A percentile compares a stretch with the other conserved stretches of the same genome.
Evolutionary conservation across 257 asterid species (phyloP).

Genomic region (Solanum chmielewskii): DNA sequence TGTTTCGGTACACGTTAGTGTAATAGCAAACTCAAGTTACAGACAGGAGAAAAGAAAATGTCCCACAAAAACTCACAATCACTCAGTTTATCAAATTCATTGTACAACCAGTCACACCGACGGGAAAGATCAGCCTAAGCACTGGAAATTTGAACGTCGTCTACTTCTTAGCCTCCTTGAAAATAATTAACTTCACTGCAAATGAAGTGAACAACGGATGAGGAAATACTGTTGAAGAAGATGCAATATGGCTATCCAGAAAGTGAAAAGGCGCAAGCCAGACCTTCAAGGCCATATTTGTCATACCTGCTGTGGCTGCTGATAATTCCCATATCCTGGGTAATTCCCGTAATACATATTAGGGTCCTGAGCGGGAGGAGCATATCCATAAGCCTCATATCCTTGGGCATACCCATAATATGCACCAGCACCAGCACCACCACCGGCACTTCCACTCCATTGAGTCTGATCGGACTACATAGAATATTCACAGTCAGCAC

Average conservation of each 20-base stretch:
- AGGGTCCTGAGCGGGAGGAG: conserved; percentile 72
- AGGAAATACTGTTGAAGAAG: neutral
- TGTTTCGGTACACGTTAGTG: neutral
- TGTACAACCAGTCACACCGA: neutral
- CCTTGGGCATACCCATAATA: conserved; percentile 67
- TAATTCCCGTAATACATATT: conserved; percentile 70
- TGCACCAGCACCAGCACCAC: conserved; percentile 8
- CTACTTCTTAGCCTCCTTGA: neutral
- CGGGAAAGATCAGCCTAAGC: neutral
- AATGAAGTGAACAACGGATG: neutral
- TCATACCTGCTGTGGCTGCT: conserved; percentile 74
- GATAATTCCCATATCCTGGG: conserved; percentile 72
- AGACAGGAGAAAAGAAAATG: neutral
- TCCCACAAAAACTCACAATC: neutral
- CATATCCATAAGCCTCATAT: conserved; percentile 71
- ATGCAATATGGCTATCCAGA: neutral
- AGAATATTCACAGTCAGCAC: conserved; percentile 7
- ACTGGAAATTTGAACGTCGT: neutral
- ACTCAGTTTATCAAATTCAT: neutral
- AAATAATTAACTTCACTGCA: neutral
- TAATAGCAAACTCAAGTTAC: neutral
- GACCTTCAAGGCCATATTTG: neutral
- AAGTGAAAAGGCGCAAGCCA: neutral
- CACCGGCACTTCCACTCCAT: conserved; percentile 26
- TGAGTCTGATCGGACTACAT: conserved; percentile 50